These are phyloP conservation scores for Geotrichum bryndzae DNA, from an alignment of 1,139 yeast species.

Conservation along the genomic window DNA sequence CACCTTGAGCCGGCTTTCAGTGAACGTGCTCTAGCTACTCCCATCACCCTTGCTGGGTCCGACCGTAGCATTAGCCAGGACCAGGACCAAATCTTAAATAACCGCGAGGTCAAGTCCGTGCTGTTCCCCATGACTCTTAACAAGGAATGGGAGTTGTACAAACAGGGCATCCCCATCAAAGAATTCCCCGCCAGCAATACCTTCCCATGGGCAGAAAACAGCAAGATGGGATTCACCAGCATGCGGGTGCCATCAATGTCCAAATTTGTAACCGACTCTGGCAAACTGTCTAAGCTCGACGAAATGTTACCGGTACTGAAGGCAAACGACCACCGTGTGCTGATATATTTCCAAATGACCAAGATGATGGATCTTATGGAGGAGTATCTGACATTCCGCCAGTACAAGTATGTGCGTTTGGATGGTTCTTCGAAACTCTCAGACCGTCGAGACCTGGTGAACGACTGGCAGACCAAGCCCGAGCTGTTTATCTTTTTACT, in stretches of 20 bases:
- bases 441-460: slow-evolving; percentile 93
- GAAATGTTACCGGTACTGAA: slow-evolving; percentile 72
- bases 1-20: slow-evolving; percentile 37
- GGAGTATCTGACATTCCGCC: slow-evolving; percentile 86
- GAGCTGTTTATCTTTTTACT: slow-evolving; percentile 85
- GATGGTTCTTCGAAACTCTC: slow-evolving; percentile 95
- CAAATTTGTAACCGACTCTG: slow-evolving; percentile 95
- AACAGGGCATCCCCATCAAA: slow-evolving; percentile 41
- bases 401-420: slow-evolving; percentile 81
- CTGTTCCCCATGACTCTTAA: slow-evolving; percentile 61
- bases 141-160: slow-evolving; percentile 51
- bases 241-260: slow-evolving; percentile 95
- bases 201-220: slow-evolving; percentile 59
- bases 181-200: slow-evolving; percentile 67
- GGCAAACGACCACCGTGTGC: slow-evolving; percentile 79
- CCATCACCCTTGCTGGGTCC: slow-evolving; percentile 55
- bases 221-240: slow-evolving; percentile 61
- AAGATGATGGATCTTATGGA: slow-evolving; percentile 99
- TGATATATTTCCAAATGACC: slow-evolving; percentile 96
- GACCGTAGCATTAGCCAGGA: slow-evolving; percentile 47
- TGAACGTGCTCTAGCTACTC: slow-evolving; percentile 45
- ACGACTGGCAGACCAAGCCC: slow-evolving; percentile 97
- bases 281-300: slow-evolving; percentile 80
- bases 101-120: slow-evolving; percentile 44
- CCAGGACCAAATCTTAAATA: slow-evolving; percentile 48